A percentile compares a stretch with the other conserved stretches of the same genome.
Conservation (phyloP, 2,329 filamentous ascomycete genomes). For the Xylogone sp. region DNA sequence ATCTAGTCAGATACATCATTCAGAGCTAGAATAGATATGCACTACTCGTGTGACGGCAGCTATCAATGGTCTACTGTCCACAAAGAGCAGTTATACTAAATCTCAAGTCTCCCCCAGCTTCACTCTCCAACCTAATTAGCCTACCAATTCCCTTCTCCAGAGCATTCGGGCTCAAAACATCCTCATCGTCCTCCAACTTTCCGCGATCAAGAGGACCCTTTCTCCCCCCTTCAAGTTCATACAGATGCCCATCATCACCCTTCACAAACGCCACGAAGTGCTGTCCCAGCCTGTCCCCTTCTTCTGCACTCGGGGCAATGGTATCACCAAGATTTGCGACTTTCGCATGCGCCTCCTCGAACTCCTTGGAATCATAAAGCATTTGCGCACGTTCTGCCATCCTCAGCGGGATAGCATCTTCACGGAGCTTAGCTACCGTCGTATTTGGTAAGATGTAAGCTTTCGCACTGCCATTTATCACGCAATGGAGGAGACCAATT, state of each 20-base stretch:
- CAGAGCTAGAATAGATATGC: too few relatives aligned
- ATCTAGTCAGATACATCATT: too few relatives aligned
- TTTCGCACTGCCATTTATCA: slow-evolving; percentile 68
- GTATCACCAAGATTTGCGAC: slow-evolving; percentile 79
- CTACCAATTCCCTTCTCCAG: slow-evolving; percentile 57
- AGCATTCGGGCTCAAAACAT: slow-evolving; percentile 72
- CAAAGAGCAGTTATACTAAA: slow-evolving; percentile 26
- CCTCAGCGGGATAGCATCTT: slow-evolving; percentile 62
- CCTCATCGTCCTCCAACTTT: slow-evolving; percentile 55
- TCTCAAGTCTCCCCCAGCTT: slow-evolving; percentile 20
- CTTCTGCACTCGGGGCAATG: slow-evolving; percentile 64
- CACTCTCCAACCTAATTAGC: slow-evolving; percentile 28
- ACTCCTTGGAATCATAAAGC: slow-evolving; percentile 69
- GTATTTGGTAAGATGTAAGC: slow-evolving; percentile 23
- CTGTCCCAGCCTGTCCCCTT: slow-evolving; percentile 71
- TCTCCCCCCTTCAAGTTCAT: slow-evolving; percentile 66
- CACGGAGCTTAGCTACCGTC: slow-evolving; percentile 58
- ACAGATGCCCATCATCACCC: slow-evolving; percentile 59
- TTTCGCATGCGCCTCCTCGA: slow-evolving; percentile 74
- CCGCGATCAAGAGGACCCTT: slow-evolving; percentile 61
- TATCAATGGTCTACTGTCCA: not conserved
- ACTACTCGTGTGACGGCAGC: too few relatives aligned
- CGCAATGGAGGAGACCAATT: slow-evolving; percentile 82
- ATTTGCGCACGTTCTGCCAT: slow-evolving; percentile 66
- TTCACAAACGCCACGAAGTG: slow-evolving; percentile 97